Evolutionary conservation across 305 asterid species (phyloP), one percentile per base, ranked within the genome.

Genomic region (Nicotiana rustica): DNA sequence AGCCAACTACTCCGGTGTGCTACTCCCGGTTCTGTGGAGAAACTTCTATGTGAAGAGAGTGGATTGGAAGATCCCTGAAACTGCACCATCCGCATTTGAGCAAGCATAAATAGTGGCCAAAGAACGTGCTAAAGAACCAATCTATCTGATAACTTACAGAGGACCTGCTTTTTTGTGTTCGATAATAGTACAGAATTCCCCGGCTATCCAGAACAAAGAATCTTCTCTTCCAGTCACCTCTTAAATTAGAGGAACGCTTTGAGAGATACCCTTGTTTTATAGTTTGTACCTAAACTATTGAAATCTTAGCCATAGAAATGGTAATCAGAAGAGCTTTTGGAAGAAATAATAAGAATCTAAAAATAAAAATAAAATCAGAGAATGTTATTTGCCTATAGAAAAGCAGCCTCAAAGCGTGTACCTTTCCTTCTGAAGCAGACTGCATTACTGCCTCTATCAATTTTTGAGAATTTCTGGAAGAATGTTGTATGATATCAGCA

Each of bases 141-240:
- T 81, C 35, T 44, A 71, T 79, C 17, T 41, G 55, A 81, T 73
- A 47, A 21, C 99, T 92, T 87, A 95, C 99, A 68, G 99, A 93
- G 85, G 98, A 96, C 86, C 93, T 97, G 93, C 98, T 93, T 86
- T 92, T 92, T 89, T 92, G 90, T 81, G 94, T 93, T 52, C 99
- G 99, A 90, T 97, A 97, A 84, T 97, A 97, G 89, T 95, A 97
- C 89, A 97, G 86, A 98, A 93, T 95, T 87, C 99, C 99, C 84
- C 99, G 89, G 91, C 98, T 97, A 85, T 97, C 99, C 77, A 97
- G 99, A 86, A 97, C 99, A 86, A 97, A 97, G 88, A 97, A 97
- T 93, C 99, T 92, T 95, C 99, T 91, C 91, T 97, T 97, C 99
- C 99, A 97, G 81, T 97, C 99, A 68, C 99, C 99, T 87, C 95